Evolutionary conservation across 1,284 basidiomycete species (phyloP).

Genomic region (Apiotrichum gracile): DNA sequence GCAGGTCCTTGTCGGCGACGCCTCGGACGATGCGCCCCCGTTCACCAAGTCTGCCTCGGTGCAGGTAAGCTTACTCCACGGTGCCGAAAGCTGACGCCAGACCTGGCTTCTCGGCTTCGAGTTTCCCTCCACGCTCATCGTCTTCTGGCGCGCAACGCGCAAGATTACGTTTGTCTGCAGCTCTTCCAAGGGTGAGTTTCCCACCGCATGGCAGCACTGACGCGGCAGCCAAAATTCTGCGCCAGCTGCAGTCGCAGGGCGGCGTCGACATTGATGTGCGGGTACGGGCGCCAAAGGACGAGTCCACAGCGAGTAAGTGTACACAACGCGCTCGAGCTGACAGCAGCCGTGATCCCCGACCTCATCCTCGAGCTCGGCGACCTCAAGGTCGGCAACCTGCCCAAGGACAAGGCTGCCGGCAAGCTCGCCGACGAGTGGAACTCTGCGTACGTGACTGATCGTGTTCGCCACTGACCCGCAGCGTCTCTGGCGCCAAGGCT

Average conservation of each 20-base stretch:
- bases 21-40: constrained; percentile 72
- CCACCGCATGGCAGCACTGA: background rate
- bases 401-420: constrained; percentile 45
- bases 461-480: constrained; percentile 4
- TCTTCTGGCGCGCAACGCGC: constrained; percentile 57
- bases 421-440: constrained; percentile 49
- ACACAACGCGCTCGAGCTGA: background rate
- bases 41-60: constrained; percentile 82
- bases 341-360: constrained; percentile 31
- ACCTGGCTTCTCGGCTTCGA: constrained; percentile 95
- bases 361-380: constrained; percentile 31
- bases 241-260: constrained; percentile 29
- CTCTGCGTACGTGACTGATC: constrained; percentile 46
- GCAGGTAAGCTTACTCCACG: constrained; percentile 57
- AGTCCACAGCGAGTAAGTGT: constrained; percentile 26
- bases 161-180: constrained; percentile 78
- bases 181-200: constrained; percentile 69
- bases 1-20: constrained; percentile 74
- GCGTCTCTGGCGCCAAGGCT: constrained; percentile 23
- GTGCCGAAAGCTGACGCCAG: constrained; percentile 47
- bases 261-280: constrained; percentile 40
- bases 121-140: constrained; percentile 85
- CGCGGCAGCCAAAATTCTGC: constrained; percentile 41
- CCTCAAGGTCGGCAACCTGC: constrained; percentile 39
- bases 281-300: constrained; percentile 39